Conservation (phyloP, 2,329 filamentous ascomycete species). For the Aureobasidium vineae region DNA sequence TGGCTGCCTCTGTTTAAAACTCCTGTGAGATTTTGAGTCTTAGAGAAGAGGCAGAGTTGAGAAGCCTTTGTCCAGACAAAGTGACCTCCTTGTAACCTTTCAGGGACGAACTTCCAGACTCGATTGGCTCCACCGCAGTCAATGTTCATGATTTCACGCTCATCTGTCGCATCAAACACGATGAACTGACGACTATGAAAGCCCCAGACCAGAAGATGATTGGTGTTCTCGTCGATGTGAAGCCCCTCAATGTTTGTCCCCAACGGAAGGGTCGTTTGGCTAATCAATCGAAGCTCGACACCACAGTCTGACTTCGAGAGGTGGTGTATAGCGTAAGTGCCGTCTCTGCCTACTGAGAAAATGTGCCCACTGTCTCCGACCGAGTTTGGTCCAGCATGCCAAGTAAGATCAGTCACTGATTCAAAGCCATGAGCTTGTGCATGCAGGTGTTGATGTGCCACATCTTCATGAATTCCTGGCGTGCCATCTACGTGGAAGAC, state of each 20-base stretch:
- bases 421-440: constrained; percentile 52
- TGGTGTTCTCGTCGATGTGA: constrained; percentile 53
- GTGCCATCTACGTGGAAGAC: constrained; percentile 33
- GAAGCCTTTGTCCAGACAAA: constrained; percentile 75
- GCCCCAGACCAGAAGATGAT: constrained; percentile 70
- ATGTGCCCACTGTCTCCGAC: constrained; percentile 49
- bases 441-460: constrained; percentile 26
- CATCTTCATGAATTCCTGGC: neutral
- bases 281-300: constrained; percentile 55
- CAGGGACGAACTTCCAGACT: constrained; percentile 61
- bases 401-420: constrained; percentile 65
- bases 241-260: constrained; percentile 74
- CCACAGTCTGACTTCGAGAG: constrained; percentile 34
- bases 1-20: constrained; percentile 62
- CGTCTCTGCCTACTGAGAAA: constrained; percentile 73
- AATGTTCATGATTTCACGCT: constrained; percentile 67
- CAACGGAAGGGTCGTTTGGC: constrained; percentile 68
- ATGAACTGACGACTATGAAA: constrained; percentile 79
- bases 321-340: constrained; percentile 65
- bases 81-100: constrained; percentile 43
- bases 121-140: constrained; percentile 85
- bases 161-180: constrained; percentile 72
- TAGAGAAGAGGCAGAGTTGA: constrained; percentile 28
- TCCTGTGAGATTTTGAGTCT: constrained; percentile 12
- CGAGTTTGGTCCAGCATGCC: constrained; percentile 27